These are phyloP conservation scores for Dendrostoma leiphaemia DNA, from an alignment of 2,329 filamentous ascomycete species.

Conservation along the genomic window DNA sequence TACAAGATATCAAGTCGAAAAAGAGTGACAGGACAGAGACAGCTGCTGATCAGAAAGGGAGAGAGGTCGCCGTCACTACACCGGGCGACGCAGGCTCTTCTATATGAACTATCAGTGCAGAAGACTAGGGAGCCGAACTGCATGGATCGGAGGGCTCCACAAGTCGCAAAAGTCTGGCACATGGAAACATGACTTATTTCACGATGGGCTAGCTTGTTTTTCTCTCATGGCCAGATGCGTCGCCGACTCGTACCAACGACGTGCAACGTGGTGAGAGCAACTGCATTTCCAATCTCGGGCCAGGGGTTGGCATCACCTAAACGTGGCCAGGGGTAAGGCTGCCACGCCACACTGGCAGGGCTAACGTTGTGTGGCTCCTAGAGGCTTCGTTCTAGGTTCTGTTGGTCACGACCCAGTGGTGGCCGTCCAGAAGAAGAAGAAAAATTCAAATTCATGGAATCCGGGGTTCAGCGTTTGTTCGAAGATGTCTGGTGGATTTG, in stretches of 20 bases:
- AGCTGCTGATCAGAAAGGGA: neutral
- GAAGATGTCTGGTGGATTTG: neutral
- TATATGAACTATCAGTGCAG: neutral
- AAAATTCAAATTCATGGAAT: no score
- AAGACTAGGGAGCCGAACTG: neutral
- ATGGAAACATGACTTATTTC: no score
- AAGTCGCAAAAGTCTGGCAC: neutral
- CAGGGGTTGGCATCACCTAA: neutral
- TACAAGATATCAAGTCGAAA: neutral
- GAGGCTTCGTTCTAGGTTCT: neutral
- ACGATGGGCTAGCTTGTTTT: neutral
- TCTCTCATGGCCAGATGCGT: neutral
- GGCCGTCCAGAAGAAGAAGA: neutral
- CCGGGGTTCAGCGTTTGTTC: no score
- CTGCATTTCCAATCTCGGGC: neutral
- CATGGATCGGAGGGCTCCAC: neutral
- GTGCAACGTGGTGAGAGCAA: neutral
- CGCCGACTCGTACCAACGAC: neutral
- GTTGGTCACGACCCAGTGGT: neutral
- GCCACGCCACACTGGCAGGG: neutral
- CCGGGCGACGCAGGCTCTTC: neutral
- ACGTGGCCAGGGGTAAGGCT: neutral
- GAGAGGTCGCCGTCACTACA: neutral
- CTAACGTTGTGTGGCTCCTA: neutral
- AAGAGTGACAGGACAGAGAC: slow-evolving; percentile 1